phyloP scores from a whole-genome alignment of 2,329 filamentous ascomycete species.

The Cladophialophora chaetospira region DNA sequence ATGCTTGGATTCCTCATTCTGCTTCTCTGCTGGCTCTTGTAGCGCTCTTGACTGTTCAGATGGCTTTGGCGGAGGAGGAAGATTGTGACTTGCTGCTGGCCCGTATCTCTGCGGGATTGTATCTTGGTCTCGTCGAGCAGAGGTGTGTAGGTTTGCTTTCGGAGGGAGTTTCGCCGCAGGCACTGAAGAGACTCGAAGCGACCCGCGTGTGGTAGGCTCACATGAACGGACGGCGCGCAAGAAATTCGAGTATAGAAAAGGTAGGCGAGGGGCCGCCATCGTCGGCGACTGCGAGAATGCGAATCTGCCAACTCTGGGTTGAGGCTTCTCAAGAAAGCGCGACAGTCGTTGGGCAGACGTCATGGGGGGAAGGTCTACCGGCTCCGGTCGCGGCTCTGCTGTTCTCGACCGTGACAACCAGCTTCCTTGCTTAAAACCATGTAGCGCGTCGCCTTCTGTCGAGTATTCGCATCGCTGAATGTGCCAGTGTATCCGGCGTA shows the following conservation, averaged over 20 bases:
- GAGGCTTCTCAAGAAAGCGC: not conserved
- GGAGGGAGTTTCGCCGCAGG: conserved; percentile 33
- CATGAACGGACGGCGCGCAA: conserved; percentile 59
- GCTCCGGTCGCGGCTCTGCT: no score
- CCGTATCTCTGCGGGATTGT: conserved; percentile 50
- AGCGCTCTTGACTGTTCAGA: conserved; percentile 26
- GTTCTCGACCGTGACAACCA: no score
- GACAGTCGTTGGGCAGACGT: no score
- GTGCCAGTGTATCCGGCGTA: no score
- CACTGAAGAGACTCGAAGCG: conserved; percentile 43
- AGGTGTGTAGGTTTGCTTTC: conserved; percentile 41
- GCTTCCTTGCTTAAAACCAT: no score
- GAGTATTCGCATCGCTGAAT: no score
- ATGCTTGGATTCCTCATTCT: conserved; percentile 21
- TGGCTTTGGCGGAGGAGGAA: conserved; percentile 42
- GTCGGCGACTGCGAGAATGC: not conserved
- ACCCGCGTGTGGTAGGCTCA: conserved; percentile 47
- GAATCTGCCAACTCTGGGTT: not conserved
- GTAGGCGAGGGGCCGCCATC: conserved; percentile 65
- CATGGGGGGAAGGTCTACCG: no score
- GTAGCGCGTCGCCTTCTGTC: no score
- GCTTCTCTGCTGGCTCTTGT: not conserved
- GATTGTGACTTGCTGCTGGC: conserved; percentile 45
- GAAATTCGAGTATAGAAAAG: conserved; percentile 69
- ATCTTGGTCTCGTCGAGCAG: conserved; percentile 40